Evolutionary conservation across 352 stramenopile genomes (phyloP).

Genomic region (Phytophthora fragariaefolia): DNA sequence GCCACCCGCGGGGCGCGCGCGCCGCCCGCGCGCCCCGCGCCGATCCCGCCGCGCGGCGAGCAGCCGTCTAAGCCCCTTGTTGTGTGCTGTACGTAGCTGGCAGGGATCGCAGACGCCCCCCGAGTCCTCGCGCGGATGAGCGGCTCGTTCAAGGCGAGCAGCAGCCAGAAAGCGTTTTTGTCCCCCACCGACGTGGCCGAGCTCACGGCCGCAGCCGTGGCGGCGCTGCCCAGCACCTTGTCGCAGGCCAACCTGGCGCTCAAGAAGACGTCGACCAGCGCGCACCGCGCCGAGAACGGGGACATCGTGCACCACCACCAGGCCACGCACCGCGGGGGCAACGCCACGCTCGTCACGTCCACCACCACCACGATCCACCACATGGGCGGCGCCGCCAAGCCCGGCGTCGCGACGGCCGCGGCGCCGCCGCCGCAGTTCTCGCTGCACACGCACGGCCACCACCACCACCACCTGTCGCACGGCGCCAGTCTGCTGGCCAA

Average conservation of each 20-base stretch:
- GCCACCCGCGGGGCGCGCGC: background rate
- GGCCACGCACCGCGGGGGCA: slow-evolving; percentile 72
- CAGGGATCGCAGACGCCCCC: slow-evolving; percentile 13
- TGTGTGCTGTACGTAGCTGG: slow-evolving; percentile 32
- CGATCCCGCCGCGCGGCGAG: background rate
- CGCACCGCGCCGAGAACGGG: slow-evolving; percentile 72
- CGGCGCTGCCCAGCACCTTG: slow-evolving; percentile 68
- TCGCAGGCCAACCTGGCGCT: slow-evolving; percentile 56
- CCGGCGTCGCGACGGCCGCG: slow-evolving; percentile 11
- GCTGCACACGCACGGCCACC: slow-evolving; percentile 56
- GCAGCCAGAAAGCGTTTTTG: slow-evolving; percentile 68
- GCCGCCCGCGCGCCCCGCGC: slow-evolving; percentile 14
- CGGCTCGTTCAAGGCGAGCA: slow-evolving; percentile 50
- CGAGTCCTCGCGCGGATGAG: slow-evolving; percentile 42
- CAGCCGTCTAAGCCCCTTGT: slow-evolving; percentile 24
- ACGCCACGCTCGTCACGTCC: slow-evolving; percentile 77
- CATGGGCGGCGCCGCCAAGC: slow-evolving; percentile 35
- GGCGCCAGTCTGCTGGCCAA: slow-evolving; percentile 53
- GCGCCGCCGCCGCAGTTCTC: slow-evolving; percentile 58
- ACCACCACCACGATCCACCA: slow-evolving; percentile 84
- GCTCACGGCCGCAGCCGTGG: slow-evolving; percentile 75
- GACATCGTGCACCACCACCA: slow-evolving; percentile 83
- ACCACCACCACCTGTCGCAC: slow-evolving; percentile 59
- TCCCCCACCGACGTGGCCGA: slow-evolving; percentile 80
- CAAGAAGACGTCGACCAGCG: slow-evolving; percentile 54